Percentiles rank a stretch among this genome's conserved stretches.
Conservation (phyloP, 2,329 filamentous ascomycete genomes). For the Colletotrichum magnum region DNA sequence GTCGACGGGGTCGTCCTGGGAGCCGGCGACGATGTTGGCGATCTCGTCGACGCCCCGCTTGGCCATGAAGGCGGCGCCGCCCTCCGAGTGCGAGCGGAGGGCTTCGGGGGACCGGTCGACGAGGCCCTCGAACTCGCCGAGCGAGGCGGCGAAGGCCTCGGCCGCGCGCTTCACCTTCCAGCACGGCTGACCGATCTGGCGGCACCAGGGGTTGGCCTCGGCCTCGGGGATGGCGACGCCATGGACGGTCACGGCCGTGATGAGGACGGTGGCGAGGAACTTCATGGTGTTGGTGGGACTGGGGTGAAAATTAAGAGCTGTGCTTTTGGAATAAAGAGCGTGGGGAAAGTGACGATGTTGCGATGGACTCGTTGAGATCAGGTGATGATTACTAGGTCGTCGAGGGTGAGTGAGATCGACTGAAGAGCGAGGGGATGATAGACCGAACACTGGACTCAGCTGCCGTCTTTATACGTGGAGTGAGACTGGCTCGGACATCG, state of each 20-base stretch:
- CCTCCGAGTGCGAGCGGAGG: conserved; percentile 51
- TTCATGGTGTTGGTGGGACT: conserved; percentile 44
- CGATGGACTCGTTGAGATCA: background rate
- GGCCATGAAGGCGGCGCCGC: conserved; percentile 54
- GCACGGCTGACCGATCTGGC: conserved; percentile 41
- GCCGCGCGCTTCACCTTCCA: conserved; percentile 55
- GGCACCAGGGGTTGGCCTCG: conserved; percentile 45
- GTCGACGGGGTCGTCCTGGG: conserved; percentile 46
- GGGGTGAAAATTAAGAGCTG: background rate
- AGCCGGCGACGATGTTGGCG: conserved; percentile 52
- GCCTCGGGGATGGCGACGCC: conserved; percentile 45
- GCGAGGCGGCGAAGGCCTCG: conserved; percentile 49
- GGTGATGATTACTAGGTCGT: conserved; percentile 5
- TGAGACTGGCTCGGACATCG: too few relatives aligned
- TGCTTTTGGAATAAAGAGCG: background rate
- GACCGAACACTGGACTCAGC: background rate
- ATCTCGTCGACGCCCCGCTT: conserved; percentile 56
- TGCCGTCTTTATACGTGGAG: conserved; percentile 8
- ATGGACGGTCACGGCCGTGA: conserved; percentile 45
- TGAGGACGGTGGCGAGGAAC: conserved; percentile 46
- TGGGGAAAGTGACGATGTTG: background rate
- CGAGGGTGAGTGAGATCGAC: conserved; percentile 15
- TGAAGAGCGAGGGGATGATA: conserved; percentile 1
- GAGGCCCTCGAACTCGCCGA: conserved; percentile 44
- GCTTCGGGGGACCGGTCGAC: conserved; percentile 46